Evolutionary conservation across 2,329 filamentous ascomycete genomes (phyloP).

Genomic region (Aschersonia sp.): DNA sequence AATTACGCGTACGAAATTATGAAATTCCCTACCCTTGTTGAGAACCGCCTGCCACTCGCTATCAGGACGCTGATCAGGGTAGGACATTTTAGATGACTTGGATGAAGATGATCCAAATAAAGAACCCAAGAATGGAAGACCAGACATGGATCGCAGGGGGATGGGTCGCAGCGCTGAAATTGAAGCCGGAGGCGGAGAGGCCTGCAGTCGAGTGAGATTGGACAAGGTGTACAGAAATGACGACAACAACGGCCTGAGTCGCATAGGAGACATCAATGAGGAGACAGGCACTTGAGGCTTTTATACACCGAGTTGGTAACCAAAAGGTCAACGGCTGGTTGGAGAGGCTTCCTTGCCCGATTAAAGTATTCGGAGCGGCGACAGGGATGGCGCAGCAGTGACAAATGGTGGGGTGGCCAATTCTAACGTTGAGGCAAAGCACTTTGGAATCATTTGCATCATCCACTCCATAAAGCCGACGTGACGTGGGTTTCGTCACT

Average conservation of each 20-base stretch:
- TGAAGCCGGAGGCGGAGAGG: conserved; percentile 10
- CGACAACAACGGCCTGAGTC: conserved; percentile 31
- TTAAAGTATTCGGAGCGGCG: not conserved
- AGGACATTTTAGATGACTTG: conserved; percentile 46
- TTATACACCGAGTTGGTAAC: not conserved
- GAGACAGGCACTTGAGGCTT: not conserved
- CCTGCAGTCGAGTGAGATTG: conserved; percentile 18
- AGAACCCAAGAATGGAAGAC: conserved; percentile 63
- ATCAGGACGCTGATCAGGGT: conserved; percentile 65
- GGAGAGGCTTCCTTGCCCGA: too few species aligned
- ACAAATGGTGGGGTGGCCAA: conserved; percentile 4
- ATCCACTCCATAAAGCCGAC: not conserved
- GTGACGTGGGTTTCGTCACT: too few species aligned
- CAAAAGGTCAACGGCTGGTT: not conserved
- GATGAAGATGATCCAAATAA: conserved; percentile 54
- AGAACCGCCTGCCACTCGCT: conserved; percentile 85
- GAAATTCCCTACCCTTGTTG: conserved; percentile 29
- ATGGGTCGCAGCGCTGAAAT: conserved; percentile 10
- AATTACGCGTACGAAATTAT: too few species aligned
- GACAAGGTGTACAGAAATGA: conserved; percentile 33
- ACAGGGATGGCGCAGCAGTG: not conserved
- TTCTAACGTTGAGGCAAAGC: not conserved
- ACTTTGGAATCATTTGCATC: conserved; percentile 9
- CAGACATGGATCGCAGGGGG: conserved; percentile 48
- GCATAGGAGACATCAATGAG: conserved; percentile 24